Conservation (phyloP, 495 filamentous ascomycete species). For the Penicillium riverlandense region DNA sequence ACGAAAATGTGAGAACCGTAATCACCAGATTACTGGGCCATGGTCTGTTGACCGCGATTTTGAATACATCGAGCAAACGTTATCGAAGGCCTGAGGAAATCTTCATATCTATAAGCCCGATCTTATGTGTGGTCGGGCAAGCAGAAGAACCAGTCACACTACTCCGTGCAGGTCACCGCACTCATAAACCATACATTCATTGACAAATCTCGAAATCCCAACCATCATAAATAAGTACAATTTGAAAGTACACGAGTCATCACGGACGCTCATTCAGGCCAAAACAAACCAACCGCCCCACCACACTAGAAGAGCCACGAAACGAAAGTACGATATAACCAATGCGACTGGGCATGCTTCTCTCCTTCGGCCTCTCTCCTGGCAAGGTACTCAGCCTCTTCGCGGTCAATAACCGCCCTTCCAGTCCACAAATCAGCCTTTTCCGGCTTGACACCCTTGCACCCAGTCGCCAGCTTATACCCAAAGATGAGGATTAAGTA, state of each 20-base stretch:
- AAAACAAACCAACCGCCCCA: neutral
- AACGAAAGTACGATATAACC: conserved; percentile 58
- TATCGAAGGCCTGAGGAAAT: too few relatives aligned
- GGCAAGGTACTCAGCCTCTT: conserved; percentile 64
- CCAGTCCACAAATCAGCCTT: conserved; percentile 63
- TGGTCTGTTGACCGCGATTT: too few relatives aligned
- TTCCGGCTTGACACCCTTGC: conserved; percentile 44
- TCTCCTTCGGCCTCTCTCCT: conserved; percentile 39
- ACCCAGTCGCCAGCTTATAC: conserved; percentile 55
- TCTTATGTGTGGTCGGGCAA: too few relatives aligned
- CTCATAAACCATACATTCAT: too few relatives aligned
- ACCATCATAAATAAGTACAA: neutral
- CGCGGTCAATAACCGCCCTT: conserved; percentile 65
- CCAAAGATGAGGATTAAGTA: conserved; percentile 67
- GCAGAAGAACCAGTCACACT: too few relatives aligned
- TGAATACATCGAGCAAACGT: too few relatives aligned
- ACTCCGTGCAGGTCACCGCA: too few relatives aligned
- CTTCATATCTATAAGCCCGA: too few relatives aligned
- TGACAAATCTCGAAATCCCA: neutral
- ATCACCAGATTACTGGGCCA: too few relatives aligned
- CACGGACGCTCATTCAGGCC: too few relatives aligned
- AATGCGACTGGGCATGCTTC: conserved; percentile 25
- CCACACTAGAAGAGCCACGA: conserved; percentile 55
- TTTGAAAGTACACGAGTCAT: too few relatives aligned
- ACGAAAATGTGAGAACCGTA: too few relatives aligned